Conservation (phyloP, 2,329 filamentous ascomycete genomes). For the Colletotrichum spinosum region DNA sequence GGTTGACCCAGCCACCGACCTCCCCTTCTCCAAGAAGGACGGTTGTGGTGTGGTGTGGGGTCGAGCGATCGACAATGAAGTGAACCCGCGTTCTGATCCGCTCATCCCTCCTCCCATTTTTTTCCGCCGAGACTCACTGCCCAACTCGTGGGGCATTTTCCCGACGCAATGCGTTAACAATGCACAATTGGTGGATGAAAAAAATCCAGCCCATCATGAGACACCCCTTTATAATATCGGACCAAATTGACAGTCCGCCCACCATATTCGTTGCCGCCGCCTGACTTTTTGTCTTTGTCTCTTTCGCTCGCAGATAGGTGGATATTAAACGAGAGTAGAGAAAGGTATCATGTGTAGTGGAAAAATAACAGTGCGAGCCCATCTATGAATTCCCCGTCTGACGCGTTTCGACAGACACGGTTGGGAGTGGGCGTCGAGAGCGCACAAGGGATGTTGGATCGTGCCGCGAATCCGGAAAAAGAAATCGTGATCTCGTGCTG, state of each 20-base stretch:
- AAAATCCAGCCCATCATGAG: constrained; percentile 32
- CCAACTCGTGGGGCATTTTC: neutral
- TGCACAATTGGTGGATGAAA: constrained; percentile 16
- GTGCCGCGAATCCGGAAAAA: constrained; percentile 35
- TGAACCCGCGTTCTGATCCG: constrained; percentile 2
- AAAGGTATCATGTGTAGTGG: constrained; percentile 33
- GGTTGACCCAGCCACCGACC: constrained; percentile 27
- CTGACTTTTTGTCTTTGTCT: constrained; percentile 36
- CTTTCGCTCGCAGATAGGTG: constrained; percentile 36
- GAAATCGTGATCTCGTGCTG: constrained; percentile 35
- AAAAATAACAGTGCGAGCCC: constrained; percentile 12
- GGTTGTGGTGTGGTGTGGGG: constrained; percentile 16
- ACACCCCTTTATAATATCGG: constrained; percentile 27
- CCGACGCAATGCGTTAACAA: constrained; percentile 3
- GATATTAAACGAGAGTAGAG: constrained; percentile 38
- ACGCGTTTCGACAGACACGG: constrained; percentile 9
- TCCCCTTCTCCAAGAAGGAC: constrained; percentile 3
- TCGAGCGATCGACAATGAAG: constrained; percentile 26
- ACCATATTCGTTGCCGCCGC: constrained; percentile 22
- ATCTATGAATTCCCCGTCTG: constrained; percentile 26
- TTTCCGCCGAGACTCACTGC: neutral
- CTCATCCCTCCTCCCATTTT: constrained; percentile 5
- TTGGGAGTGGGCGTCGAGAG: constrained; percentile 19
- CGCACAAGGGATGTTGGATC: constrained; percentile 33
- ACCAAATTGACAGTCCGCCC: constrained; percentile 32